A percentile compares a stretch with the other conserved stretches of the same genome.
Evolutionary conservation across 179 eudicot species (phyloP).

Genomic region (Spinacia oleracea): DNA sequence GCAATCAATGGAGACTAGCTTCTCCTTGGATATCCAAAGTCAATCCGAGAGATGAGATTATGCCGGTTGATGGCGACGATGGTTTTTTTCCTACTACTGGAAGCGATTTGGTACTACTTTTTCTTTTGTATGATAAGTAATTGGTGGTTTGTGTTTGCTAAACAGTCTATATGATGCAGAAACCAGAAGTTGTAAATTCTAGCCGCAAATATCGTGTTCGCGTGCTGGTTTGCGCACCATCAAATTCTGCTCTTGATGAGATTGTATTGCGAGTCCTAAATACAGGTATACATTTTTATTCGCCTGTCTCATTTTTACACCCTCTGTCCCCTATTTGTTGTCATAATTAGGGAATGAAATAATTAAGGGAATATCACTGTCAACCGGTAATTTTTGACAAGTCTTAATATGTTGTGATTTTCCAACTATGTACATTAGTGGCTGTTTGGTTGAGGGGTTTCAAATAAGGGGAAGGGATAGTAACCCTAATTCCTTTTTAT

Average conservation of each 20-base stretch:
- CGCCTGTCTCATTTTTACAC: not conserved
- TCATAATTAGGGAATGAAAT: not conserved
- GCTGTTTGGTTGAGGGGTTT: too few species aligned
- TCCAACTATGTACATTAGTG: too few species aligned
- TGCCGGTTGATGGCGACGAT: conserved; percentile 92
- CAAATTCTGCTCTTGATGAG: conserved; percentile 98
- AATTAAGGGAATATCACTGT: not conserved
- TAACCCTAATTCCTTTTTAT: too few species aligned
- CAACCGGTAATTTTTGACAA: too few species aligned
- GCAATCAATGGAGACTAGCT: conserved; percentile 73
- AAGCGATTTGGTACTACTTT: conserved; percentile 66
- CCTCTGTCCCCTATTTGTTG: not conserved
- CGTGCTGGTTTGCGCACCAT: conserved; percentile 96
- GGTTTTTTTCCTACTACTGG: conserved; percentile 87
- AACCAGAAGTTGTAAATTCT: conserved; percentile 89
- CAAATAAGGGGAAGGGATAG: too few species aligned
- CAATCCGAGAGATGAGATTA: conserved; percentile 77
- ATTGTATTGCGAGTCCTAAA: conserved; percentile 78
- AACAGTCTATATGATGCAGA: conserved; percentile 44
- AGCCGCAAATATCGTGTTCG: conserved; percentile 92
- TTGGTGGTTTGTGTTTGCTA: conserved; percentile 8
- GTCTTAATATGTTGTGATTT: too few species aligned
- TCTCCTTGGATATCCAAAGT: conserved; percentile 82
- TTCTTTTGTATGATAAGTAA: conserved; percentile 14
- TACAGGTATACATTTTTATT: conserved; percentile 50